phyloP scores from a whole-genome alignment of 176 grass and related monocot genomes.

The Canna indica region DNA sequence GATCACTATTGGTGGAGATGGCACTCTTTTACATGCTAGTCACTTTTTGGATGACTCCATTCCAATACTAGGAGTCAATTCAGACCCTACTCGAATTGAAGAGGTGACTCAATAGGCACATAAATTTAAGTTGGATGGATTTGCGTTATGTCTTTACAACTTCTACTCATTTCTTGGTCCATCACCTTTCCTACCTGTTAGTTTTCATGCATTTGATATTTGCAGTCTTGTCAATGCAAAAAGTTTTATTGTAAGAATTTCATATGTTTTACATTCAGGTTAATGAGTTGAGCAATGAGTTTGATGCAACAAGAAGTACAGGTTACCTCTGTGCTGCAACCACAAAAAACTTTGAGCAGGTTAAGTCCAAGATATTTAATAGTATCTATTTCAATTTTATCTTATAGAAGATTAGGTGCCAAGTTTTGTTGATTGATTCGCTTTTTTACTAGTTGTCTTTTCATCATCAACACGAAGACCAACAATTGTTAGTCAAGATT shows the following conservation, averaged over 20 bases:
- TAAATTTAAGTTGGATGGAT: background rate
- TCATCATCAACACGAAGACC: background rate
- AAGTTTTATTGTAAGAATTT: constrained; percentile 6
- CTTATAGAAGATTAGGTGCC: background rate
- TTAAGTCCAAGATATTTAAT: constrained; percentile 1
- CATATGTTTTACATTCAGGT: constrained; percentile 37
- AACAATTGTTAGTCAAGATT: background rate
- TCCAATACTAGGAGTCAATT: constrained; percentile 86
- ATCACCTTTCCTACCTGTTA: background rate
- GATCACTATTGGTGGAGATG: constrained; percentile 75
- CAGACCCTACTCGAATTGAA: constrained; percentile 59
- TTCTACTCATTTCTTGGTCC: background rate
- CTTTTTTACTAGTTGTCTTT: background rate
- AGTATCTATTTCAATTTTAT: constrained; percentile 2
- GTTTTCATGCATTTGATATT: background rate
- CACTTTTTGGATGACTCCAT: constrained; percentile 68
- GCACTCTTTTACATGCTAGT: constrained; percentile 70
- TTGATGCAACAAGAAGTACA: constrained; percentile 91
- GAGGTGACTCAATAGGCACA: constrained; percentile 42
- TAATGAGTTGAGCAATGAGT: constrained; percentile 63
- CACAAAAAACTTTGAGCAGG: constrained; percentile 69
- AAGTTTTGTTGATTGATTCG: background rate
- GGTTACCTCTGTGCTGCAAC: constrained; percentile 91
- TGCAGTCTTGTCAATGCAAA: constrained; percentile 12
- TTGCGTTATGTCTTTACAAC: background rate